A percentile compares a stretch with the other conserved stretches of the same genome.
These are phyloP conservation scores for Pinus tabuliformis DNA, from an alignment of 75 land plant species.

Conservation along the genomic window DNA sequence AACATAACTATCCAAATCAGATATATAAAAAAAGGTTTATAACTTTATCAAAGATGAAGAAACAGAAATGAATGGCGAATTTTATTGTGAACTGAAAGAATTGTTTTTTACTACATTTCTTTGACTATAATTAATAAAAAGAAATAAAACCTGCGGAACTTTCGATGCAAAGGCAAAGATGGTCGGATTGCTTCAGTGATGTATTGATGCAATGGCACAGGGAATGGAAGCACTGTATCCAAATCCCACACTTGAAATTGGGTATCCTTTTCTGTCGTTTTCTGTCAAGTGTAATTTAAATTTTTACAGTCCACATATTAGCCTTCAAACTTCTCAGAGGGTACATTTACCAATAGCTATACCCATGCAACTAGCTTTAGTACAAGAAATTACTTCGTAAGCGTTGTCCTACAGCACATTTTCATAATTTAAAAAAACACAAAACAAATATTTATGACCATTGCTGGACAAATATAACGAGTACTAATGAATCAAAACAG, in stretches of 20 bases:
- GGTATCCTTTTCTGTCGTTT: constrained; percentile 6
- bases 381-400: neutral
- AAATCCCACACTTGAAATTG: constrained; percentile 81
- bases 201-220: constrained; percentile 50
- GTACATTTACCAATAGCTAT: neutral
- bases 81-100: neutral
- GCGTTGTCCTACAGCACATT: neutral
- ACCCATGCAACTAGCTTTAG: neutral
- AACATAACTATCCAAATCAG: no score
- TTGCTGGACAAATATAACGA: neutral
- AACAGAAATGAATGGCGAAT: no score
- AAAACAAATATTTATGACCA: neutral
- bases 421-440: neutral
- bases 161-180: constrained; percentile 33
- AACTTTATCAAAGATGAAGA: no score
- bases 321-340: constrained; percentile 1
- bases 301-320: neutral
- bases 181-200: constrained; percentile 64
- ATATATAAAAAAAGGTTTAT: no score
- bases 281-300: constrained; percentile 5
- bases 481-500: neutral
- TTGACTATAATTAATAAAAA: neutral
- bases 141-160: constrained; percentile 35
- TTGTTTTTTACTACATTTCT: neutral
- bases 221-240: constrained; percentile 84